Conservation (phyloP, 768 basidiomycete species). For the Daedaleopsis sinensis region DNA sequence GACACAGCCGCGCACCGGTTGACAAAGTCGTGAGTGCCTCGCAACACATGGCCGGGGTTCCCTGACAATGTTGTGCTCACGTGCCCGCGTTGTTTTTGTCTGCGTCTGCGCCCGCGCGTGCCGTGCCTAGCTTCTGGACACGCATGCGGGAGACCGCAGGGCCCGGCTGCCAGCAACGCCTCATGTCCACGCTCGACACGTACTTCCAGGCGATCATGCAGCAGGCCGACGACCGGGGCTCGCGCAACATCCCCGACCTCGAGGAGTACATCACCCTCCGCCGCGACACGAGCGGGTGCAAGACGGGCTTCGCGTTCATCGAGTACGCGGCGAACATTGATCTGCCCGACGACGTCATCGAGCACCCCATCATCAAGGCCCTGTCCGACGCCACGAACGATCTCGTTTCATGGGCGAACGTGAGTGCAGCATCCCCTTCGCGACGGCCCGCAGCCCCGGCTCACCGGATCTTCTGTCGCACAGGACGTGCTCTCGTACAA, state of each 20-base stretch:
- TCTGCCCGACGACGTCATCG: slow-evolving; percentile 54
- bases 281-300: slow-evolving; percentile 56
- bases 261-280: slow-evolving; percentile 57
- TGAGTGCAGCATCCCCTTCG: slow-evolving; percentile 20
- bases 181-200: slow-evolving; percentile 33
- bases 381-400: slow-evolving; percentile 54
- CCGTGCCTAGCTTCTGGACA: slow-evolving; percentile 33
- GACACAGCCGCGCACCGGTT: slow-evolving; percentile 28
- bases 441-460: slow-evolving; percentile 2
- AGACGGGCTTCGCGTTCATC: slow-evolving; percentile 52
- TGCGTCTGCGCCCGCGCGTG: too few relatives aligned
- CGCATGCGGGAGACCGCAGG: slow-evolving; percentile 42
- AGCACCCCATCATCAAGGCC: slow-evolving; percentile 50
- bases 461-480: slow-evolving; percentile 3
- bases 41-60: background rate
- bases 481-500: slow-evolving; percentile 81
- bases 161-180: slow-evolving; percentile 39
- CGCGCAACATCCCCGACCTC: slow-evolving; percentile 37
- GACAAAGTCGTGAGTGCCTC: slow-evolving; percentile 22
- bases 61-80: slow-evolving; percentile 3
- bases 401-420: slow-evolving; percentile 47
- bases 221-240: slow-evolving; percentile 33
- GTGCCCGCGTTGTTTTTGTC: background rate
- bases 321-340: slow-evolving; percentile 58
- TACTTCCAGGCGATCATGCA: slow-evolving; percentile 37